Evolutionary conservation across 1,284 basidiomycete species (phyloP).

Genomic region (Rugosomyces carneus): DNA sequence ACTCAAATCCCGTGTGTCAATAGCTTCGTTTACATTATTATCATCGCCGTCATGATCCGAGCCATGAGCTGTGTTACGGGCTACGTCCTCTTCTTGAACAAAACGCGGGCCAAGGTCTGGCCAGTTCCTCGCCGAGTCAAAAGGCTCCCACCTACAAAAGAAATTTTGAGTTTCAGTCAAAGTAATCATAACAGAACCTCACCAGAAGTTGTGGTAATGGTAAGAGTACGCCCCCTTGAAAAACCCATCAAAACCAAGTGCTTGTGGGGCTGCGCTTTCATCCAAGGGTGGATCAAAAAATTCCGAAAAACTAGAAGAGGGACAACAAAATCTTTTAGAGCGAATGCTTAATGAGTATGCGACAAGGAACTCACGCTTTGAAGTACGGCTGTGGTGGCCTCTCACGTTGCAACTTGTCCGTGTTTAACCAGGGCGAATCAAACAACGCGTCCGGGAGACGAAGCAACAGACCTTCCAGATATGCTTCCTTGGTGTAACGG

Average conservation of each 20-base stretch:
- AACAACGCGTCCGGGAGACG: slow-evolving; percentile 82
- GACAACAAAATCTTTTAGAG: too few relatives aligned
- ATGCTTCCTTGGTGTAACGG: slow-evolving; percentile 72
- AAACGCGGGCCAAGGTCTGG: slow-evolving; percentile 60
- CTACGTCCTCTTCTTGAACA: slow-evolving; percentile 22
- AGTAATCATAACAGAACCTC: too few relatives aligned
- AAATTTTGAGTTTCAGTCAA: too few relatives aligned
- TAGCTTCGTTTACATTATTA: too few relatives aligned
- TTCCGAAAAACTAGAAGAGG: slow-evolving; percentile 65
- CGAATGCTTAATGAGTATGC: too few relatives aligned
- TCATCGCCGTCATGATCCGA: too few relatives aligned
- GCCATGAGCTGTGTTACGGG: slow-evolving; percentile 24
- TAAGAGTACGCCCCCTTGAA: slow-evolving; percentile 84
- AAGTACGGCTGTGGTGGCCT: slow-evolving; percentile 83
- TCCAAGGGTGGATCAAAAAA: slow-evolving; percentile 76
- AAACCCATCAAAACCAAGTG: slow-evolving; percentile 79
- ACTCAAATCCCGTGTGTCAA: slow-evolving; percentile 64
- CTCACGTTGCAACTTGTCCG: slow-evolving; percentile 76
- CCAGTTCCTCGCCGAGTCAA: slow-evolving; percentile 60
- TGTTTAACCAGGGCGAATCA: slow-evolving; percentile 83
- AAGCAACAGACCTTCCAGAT: slow-evolving; percentile 66
- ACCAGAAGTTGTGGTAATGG: slow-evolving; percentile 86
- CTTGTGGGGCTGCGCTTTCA: slow-evolving; percentile 66
- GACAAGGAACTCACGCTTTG: slow-evolving; percentile 57
- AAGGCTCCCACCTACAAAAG: not conserved